Conservation (phyloP, 768 basidiomycete genomes). For the Tulasnella sp. region DNA sequence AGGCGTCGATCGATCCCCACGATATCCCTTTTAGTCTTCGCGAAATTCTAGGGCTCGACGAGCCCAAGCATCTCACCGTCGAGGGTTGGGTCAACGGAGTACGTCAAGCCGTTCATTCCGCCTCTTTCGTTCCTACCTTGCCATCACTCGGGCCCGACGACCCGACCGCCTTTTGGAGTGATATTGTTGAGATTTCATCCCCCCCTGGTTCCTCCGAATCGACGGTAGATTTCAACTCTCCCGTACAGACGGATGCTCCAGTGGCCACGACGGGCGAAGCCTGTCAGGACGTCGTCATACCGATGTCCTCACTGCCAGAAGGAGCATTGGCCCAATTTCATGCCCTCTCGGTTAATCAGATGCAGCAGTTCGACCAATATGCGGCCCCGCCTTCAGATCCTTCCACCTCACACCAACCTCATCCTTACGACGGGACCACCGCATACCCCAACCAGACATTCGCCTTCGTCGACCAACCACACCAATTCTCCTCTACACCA, state of each 20-base stretch:
- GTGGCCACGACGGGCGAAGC: background rate
- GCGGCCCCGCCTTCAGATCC: background rate
- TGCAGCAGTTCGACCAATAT: background rate
- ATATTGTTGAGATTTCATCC: background rate
- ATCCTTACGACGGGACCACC: background rate
- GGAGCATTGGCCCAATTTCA: background rate
- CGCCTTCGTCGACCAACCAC: background rate
- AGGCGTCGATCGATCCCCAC: background rate
- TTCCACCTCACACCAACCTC: background rate
- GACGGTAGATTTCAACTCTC: background rate
- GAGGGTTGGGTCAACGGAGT: background rate
- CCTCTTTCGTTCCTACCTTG: background rate
- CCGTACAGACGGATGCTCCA: background rate
- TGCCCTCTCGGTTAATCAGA: background rate
- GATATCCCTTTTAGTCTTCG: background rate
- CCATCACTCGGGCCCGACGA: background rate
- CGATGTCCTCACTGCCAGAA: background rate
- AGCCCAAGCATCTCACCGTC: background rate
- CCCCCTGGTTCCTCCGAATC: background rate
- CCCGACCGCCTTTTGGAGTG: background rate
- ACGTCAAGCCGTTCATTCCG: background rate
- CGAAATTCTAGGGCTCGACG: background rate
- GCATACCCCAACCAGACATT: background rate
- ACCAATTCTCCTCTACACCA: background rate
- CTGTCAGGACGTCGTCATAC: background rate